Evolutionary conservation across 176 grass and related monocot species (phyloP), one percentile per base, ranked within the genome.

Genomic region (Carex pumila): DNA sequence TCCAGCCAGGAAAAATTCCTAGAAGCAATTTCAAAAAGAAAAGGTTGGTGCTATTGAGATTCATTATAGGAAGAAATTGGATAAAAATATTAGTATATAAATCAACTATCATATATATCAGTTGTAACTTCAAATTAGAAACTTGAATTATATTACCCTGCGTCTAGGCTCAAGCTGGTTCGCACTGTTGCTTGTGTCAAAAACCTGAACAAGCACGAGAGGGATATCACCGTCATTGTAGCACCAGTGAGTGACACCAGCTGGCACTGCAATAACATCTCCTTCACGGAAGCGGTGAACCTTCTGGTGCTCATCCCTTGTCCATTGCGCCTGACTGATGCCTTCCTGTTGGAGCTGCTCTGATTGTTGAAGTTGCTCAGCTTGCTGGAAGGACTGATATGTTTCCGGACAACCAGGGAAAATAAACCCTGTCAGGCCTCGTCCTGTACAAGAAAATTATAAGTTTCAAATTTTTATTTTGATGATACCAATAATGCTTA

Each of bases 1-100:
- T 71, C 88, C 85, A 4, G 88, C 88, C 11, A 90, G 59, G 25
- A 90, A 54, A 49, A 90, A 90, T 19, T 90, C 80, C 88, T 90
- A 53, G 12, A 37, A 81, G 34, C 60, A 15, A 17, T 57, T 80
- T 71, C 30, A 45, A 45, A 60, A 67, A 18, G 43, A 50, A 71
- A 22, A 78, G 13, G 12, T 85, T 0, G 45, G 37, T 30, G 54
- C 30, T 5, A n/a, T 78, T 31, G 18, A 69, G 39, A 18, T 71
- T 30, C 5, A 84, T 31, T 65, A 22, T 45, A 18, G 2, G 11
- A 69, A 13, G 12, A 34, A 37, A 68, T 36, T 37, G 17, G 65
- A 37, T 36, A 37, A 34, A 68, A 36, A 36, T 36, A 7, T 17
- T 36, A 68, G 4, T 34, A 37, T 15, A 37, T 1, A 7, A 68